These are phyloP conservation scores for Nicotiana knightiana DNA, from an alignment of 257 asterid species.

Conservation along the genomic window DNA sequence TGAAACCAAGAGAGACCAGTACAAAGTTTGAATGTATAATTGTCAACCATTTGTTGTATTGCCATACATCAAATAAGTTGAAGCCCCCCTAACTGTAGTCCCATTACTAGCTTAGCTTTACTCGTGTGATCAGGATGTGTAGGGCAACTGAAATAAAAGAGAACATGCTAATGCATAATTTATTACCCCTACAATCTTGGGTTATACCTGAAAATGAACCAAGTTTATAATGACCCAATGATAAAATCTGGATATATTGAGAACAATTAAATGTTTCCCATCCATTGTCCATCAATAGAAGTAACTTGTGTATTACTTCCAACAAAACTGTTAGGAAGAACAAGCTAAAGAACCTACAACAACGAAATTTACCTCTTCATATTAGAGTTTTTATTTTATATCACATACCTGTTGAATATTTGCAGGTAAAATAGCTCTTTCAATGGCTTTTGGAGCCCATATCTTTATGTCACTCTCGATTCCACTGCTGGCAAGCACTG, in stretches of 20 bases:
- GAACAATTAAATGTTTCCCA: neutral
- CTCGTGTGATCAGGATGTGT: neutral
- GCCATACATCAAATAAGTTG: neutral
- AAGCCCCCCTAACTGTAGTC: neutral
- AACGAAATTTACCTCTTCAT: neutral
- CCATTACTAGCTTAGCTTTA: constrained; percentile 1
- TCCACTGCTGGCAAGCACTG: constrained; percentile 82
- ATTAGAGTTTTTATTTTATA: neutral
- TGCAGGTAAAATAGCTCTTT: constrained; percentile 61
- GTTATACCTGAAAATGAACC: neutral
- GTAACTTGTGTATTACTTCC: neutral
- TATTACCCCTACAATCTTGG: neutral
- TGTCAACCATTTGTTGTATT: neutral
- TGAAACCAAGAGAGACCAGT: neutral
- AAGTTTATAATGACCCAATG: neutral
- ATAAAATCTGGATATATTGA: constrained; percentile 1
- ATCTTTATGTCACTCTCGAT: constrained; percentile 71
- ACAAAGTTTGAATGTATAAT: neutral
- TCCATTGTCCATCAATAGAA: neutral
- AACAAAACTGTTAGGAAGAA: neutral
- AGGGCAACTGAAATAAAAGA: neutral
- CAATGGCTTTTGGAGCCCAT: constrained; percentile 74
- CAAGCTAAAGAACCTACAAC: constrained; percentile 1
- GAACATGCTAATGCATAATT: neutral
- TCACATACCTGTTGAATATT: constrained; percentile 55